Evolutionary conservation across 805 yeast species (phyloP), one percentile per base, ranked within the genome.

Genomic region (Lipomyces japonicus): DNA sequence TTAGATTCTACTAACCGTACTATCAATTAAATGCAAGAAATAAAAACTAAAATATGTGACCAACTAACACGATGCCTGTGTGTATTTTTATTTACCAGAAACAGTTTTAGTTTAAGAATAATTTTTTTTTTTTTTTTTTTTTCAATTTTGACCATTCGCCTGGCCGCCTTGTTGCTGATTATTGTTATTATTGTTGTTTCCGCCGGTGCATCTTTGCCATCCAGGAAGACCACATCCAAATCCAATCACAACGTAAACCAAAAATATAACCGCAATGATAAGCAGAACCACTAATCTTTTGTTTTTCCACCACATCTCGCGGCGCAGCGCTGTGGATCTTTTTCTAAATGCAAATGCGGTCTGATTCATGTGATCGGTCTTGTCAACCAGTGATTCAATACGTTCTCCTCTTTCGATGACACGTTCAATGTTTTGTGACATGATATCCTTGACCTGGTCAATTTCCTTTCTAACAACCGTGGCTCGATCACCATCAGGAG

Each of bases 351-450:
- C 75, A 68, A 73, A 76, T 6, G 93, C 79, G 31, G 79, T 78
- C 35, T 77, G 74, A 57, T 81, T 85, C 65, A 87, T 74, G 46
- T 80, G 74, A 54, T 84, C 83, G 1, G 96, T 88, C 65, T 87
- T 87, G 65, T 82, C 86, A 26, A 87, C 91, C 55, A 87, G 72
- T 35, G 77, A 67, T 57, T 79, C 77, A 51, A 87, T 79, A 45
- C 85, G 76, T 61, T 87, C 95, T 19, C 95, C 95, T 44, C 96
- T 76, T 58, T 79, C 80, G 59, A 87, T 70, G 23, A 88, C 75
- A 63, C 79, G 75, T 60, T 81, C 87, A 46, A 84, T 80, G 61
- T 84, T 85, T 53, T 82, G 85, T 51, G 80, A 75, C 89, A 84
- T 82, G 54, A 84, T 66, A 45, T 76, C 76, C 57, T 82, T 71